Conservation (phyloP, 306 rosid species). For the Nissolia schottii region DNA sequence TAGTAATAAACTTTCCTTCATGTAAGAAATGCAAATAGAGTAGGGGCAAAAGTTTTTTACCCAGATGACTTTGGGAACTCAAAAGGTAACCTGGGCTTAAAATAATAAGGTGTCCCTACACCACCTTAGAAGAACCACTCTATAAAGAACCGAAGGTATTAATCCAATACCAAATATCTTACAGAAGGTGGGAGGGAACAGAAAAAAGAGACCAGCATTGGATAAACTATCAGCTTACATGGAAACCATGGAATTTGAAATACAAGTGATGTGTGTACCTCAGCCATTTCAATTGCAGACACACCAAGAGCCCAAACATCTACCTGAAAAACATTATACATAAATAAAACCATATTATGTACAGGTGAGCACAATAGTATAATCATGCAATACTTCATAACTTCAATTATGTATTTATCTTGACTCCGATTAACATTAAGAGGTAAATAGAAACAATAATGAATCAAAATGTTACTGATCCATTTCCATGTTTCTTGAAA, state of each 20-base stretch:
- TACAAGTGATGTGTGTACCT: conserved; percentile 49
- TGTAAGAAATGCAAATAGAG: neutral
- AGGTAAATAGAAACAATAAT: neutral
- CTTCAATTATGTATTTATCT: neutral
- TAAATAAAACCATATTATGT: conserved; percentile 10
- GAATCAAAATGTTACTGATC: conserved; percentile 11
- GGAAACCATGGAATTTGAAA: neutral
- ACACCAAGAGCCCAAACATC: conserved; percentile 99
- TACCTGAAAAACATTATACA: conserved; percentile 54
- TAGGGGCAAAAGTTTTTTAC: neutral
- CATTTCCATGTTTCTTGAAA: neutral
- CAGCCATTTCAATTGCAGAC: conserved; percentile 99
- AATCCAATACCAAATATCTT: conserved; percentile 6
- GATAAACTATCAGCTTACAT: neutral
- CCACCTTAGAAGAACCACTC: neutral
- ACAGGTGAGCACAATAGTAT: neutral
- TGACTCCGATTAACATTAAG: neutral
- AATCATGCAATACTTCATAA: conserved; percentile 5
- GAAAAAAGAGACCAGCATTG: neutral
- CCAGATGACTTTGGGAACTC: neutral
- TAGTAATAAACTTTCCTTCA: conserved; percentile 5
- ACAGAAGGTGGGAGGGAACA: neutral
- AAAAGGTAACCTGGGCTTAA: neutral
- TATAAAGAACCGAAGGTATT: neutral
- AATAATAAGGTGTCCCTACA: neutral